Evolutionary conservation across 1,139 yeast genomes (phyloP).

Genomic region (Barnettozyma hawaiiensis): DNA sequence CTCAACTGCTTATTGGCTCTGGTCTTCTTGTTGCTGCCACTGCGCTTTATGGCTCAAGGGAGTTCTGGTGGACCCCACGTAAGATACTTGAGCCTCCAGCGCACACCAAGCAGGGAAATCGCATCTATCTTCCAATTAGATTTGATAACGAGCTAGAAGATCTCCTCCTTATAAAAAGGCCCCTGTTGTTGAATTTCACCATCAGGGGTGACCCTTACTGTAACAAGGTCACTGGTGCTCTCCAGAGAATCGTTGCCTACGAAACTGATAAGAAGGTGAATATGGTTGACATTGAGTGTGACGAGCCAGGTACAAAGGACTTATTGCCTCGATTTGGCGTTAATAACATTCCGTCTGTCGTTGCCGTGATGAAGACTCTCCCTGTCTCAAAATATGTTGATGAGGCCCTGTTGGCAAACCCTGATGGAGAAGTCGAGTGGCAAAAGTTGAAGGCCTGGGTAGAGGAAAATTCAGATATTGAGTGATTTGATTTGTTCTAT

Average conservation of each 20-base stretch:
- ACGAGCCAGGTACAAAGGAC: constrained; percentile 56
- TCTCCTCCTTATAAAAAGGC: constrained; percentile 47
- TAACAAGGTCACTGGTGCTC: constrained; percentile 56
- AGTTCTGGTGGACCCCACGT: constrained; percentile 26
- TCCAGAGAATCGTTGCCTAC: constrained; percentile 50
- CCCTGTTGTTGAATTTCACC: constrained; percentile 69
- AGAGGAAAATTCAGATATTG: constrained; percentile 34
- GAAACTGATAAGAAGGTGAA: constrained; percentile 50
- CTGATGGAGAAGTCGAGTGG: constrained; percentile 43
- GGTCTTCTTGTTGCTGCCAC: constrained; percentile 20
- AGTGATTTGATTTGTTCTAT: constrained; percentile 1
- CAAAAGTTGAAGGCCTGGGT: constrained; percentile 55
- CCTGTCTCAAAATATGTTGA: constrained; percentile 50
- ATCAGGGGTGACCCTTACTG: constrained; percentile 58
- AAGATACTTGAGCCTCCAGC: constrained; percentile 30
- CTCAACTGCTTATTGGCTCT: constrained; percentile 23
- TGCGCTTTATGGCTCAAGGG: constrained; percentile 20
- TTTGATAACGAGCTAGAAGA: constrained; percentile 51
- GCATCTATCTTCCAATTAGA: constrained; percentile 41
- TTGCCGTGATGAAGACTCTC: constrained; percentile 61
- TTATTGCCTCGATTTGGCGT: constrained; percentile 53
- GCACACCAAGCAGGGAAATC: constrained; percentile 26
- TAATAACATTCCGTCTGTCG: constrained; percentile 56
- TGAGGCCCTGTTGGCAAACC: constrained; percentile 29
- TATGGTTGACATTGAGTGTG: constrained; percentile 67